Base-by-base conservation (phyloP, 108 stramenopile species). In the Cylindrotheca closterium region DNA sequence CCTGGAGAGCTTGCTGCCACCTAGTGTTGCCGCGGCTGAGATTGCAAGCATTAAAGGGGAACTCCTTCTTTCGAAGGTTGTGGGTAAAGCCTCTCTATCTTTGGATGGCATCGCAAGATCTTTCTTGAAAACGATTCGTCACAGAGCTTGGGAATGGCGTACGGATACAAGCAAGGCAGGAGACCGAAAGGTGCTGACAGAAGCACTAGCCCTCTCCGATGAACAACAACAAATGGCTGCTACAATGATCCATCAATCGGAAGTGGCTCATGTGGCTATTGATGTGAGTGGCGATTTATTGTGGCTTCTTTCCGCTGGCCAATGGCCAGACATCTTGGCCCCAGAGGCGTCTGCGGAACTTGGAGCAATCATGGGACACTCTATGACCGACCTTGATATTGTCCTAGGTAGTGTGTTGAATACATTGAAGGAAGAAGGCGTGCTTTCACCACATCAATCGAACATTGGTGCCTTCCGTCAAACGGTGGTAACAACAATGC, bases 21-120 rank as follows among this genome's bases (percentile, higher is more conserved):
- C 60, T 7, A 67, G 60, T 21, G 77, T 85, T 21, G 80, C 73
- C 0, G 75, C 82, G 7, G 53, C 81, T 12, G 92, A 93, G 53
- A 31, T 93, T 55, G 79, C 92, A 28, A 84, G 88, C 19, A 79
- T 86, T 47, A 89, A 85, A 74, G 92, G 92, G 54, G 92, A 93
- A 58, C 71, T 86, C 66, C 59, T 84, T 21, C 62, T 89, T 21
- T 82, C 85, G 47, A 85, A 81, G 65, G 85, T 93, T 27, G 87
- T 87, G 0, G 83, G 81, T 25, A 88, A 85, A 37, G 88, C 85
- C 0, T 82, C 92, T 7, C 48, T 77, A 24, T 78, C 87, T 0
- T 51, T 92, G 55, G 68, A 75, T 50, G 68, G 82, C 1, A 75
- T 92, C 17, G 77, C 84, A n/a, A 55, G 68, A 53, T 74, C 83